Evolutionary conservation across 2,329 filamentous ascomycete genomes (phyloP).

Genomic region (Trichoderma oligosporum): DNA sequence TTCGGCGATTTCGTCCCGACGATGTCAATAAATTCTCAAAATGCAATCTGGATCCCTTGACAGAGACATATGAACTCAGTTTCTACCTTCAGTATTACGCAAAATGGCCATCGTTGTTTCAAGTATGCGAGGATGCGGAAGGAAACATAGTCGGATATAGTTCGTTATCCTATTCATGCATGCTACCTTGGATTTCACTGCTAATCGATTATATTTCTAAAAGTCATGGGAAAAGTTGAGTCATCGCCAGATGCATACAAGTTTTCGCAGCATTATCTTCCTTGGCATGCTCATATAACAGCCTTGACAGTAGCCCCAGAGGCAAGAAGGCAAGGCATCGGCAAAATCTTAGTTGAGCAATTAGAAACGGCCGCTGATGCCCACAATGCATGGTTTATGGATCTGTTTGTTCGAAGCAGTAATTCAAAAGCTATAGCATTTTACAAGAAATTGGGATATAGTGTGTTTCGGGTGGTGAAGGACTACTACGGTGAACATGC

Average conservation of each 20-base stretch:
- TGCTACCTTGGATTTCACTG: not conserved
- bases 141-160: constrained; percentile 95
- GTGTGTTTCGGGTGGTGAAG: constrained; percentile 80
- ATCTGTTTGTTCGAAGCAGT: constrained; percentile 85
- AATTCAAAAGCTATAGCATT: constrained; percentile 84
- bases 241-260: constrained; percentile 72
- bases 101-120: constrained; percentile 93
- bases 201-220: constrained; percentile 31
- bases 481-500: constrained; percentile 91
- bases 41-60: constrained; percentile 92
- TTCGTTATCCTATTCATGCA: constrained; percentile 44
- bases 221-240: constrained; percentile 97
- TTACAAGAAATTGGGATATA: constrained; percentile 90
- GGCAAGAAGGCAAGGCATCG: constrained; percentile 81
- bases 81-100: constrained; percentile 97
- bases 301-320: constrained; percentile 87
- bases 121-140: constrained; percentile 78
- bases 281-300: constrained; percentile 98
- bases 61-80: constrained; percentile 93
- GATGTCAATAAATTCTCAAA: constrained; percentile 89
- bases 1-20: constrained; percentile 77
- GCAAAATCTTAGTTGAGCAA: constrained; percentile 74
- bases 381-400: constrained; percentile 88
- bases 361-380: constrained; percentile 80
- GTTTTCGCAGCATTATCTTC: constrained; percentile 84